phyloP scores from a whole-genome alignment of 495 filamentous ascomycete genomes.

The Neurospora sp. region DNA sequence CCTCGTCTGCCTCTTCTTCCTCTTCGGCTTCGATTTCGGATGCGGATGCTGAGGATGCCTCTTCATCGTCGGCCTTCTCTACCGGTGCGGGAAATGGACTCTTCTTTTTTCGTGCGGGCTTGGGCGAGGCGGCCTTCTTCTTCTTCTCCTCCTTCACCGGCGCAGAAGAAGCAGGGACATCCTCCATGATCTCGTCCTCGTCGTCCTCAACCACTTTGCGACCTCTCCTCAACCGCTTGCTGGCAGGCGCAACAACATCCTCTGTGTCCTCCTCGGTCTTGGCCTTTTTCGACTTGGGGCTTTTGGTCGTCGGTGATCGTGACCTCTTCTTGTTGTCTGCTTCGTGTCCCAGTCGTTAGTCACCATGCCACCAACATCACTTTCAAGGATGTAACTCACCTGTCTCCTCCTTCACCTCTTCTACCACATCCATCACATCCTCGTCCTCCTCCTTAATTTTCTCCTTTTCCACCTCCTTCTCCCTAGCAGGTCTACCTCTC shows the following conservation, averaged over 20 bases:
- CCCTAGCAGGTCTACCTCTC: not conserved
- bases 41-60: slow-evolving; percentile 41
- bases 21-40: slow-evolving; percentile 44
- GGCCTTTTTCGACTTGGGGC: slow-evolving; percentile 10
- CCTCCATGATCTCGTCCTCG: slow-evolving; percentile 32
- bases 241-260: slow-evolving; percentile 41
- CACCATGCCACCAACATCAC: not conserved
- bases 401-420: not conserved
- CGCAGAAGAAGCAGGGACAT: slow-evolving; percentile 12
- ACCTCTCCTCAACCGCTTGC: slow-evolving; percentile 39
- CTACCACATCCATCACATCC: slow-evolving; percentile 15
- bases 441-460: slow-evolving; percentile 15
- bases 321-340: slow-evolving; percentile 29
- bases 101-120: slow-evolving; percentile 11
- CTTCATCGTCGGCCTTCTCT: slow-evolving; percentile 29
- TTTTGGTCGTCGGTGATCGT: slow-evolving; percentile 6
- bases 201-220: slow-evolving; percentile 32
- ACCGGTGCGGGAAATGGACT: slow-evolving; percentile 8
- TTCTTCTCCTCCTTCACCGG: slow-evolving; percentile 11
- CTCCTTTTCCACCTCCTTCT: not conserved
- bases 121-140: slow-evolving; percentile 11
- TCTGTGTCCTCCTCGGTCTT: slow-evolving; percentile 31
- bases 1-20: slow-evolving; percentile 47
- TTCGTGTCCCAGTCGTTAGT: not conserved
- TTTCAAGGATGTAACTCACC: not conserved